Conservation (phyloP, 2,329 filamentous ascomycete species). For the Aspergillus sp. region DNA sequence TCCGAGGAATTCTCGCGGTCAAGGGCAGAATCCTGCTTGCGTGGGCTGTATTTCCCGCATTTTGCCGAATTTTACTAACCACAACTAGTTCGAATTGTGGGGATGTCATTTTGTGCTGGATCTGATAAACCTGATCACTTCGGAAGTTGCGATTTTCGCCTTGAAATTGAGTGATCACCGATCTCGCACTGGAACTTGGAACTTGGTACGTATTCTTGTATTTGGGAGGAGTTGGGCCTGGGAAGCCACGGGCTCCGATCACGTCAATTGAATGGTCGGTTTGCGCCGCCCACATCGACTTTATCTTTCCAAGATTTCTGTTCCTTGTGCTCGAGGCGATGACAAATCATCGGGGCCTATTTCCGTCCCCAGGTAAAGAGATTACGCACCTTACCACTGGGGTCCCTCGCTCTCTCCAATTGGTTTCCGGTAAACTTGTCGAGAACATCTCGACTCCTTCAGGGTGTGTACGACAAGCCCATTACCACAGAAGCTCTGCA, state of each 20-base stretch:
- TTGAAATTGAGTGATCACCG: background rate
- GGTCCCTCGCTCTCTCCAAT: background rate
- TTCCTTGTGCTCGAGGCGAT: background rate
- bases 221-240: background rate
- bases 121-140: background rate
- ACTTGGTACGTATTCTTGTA: background rate
- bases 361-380: background rate
- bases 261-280: slow-evolving; percentile 8
- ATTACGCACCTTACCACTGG: background rate
- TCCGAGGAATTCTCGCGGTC: background rate
- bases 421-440: background rate
- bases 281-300: background rate
- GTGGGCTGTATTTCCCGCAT: background rate
- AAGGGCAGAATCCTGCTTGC: background rate
- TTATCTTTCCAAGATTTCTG: background rate
- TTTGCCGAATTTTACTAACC: background rate
- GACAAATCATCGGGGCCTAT: background rate
- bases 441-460: background rate
- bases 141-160: background rate
- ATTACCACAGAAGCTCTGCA: background rate
- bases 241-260: slow-evolving; percentile 8
- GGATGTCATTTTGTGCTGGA: background rate
- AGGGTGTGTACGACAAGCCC: background rate
- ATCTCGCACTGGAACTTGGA: background rate
- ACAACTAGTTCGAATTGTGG: background rate